Evolutionary conservation across 2,329 filamentous ascomycete species (phyloP).

Genomic region (Fusarium setosum): DNA sequence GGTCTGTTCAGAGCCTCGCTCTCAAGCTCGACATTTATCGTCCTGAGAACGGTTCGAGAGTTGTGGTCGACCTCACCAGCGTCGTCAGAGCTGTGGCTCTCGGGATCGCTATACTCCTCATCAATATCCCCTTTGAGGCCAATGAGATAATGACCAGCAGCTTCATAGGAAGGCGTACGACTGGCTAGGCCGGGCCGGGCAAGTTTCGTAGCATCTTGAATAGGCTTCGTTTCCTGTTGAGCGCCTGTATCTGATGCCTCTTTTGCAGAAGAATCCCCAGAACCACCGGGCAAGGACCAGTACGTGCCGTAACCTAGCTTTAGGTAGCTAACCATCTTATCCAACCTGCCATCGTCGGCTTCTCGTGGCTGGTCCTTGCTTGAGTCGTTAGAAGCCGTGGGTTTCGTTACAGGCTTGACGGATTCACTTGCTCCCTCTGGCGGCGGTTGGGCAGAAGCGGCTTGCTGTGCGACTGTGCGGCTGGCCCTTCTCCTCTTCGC

Average conservation of each 20-base stretch:
- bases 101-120: slow-evolving; percentile 50
- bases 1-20: slow-evolving; percentile 51
- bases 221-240: slow-evolving; percentile 22
- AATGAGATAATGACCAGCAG: slow-evolving; percentile 69
- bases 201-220: slow-evolving; percentile 14
- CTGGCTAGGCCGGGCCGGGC: slow-evolving; percentile 17
- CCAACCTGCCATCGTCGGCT: slow-evolving; percentile 54
- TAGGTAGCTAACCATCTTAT: slow-evolving; percentile 71
- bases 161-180: slow-evolving; percentile 42
- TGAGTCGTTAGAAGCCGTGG: neutral
- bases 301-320: slow-evolving; percentile 77
- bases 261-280: slow-evolving; percentile 30
- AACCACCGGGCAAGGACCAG: slow-evolving; percentile 61
- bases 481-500: slow-evolving; percentile 52
- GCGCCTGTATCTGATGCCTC: slow-evolving; percentile 17
- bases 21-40: slow-evolving; percentile 74
- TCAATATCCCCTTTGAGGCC: slow-evolving; percentile 75
- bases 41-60: slow-evolving; percentile 71
- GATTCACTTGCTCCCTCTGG: neutral
- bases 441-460: neutral
- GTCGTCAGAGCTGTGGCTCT: slow-evolving; percentile 47
- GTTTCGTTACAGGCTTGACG: neutral
- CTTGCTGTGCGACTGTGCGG: slow-evolving; percentile 20
- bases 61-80: slow-evolving; percentile 51
- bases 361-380: slow-evolving; percentile 31